Conservation (phyloP, 352 stramenopile species). For the Globisporangium radiosum region DNA sequence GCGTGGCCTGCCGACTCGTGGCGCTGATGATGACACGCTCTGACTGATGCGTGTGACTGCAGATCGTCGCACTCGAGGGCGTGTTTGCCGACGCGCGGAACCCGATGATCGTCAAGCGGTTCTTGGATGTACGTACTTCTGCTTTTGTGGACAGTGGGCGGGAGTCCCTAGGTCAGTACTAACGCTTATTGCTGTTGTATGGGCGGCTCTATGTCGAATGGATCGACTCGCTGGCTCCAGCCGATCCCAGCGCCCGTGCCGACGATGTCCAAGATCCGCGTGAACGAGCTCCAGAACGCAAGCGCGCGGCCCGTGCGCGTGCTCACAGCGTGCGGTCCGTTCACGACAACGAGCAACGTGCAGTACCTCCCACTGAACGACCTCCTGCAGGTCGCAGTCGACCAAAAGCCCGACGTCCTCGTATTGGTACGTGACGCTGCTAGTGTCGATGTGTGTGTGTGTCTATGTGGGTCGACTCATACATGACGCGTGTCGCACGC, state of each 20-base stretch:
- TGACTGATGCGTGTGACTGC: not conserved
- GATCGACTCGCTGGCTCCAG: conserved; percentile 13
- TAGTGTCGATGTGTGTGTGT: not conserved
- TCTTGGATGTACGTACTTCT: conserved; percentile 51
- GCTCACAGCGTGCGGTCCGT: conserved; percentile 90
- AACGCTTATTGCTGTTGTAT: too few relatives aligned
- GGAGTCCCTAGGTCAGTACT: too few relatives aligned
- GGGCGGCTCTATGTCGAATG: too few relatives aligned
- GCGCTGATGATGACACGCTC: not conserved
- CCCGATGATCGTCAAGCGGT: conserved; percentile 69
- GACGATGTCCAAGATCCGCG: conserved; percentile 30
- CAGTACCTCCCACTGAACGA: conserved; percentile 94
- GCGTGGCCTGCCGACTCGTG: not conserved
- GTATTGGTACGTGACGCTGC: conserved; percentile 66
- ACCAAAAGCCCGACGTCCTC: conserved; percentile 91
- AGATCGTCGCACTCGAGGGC: conserved; percentile 80
- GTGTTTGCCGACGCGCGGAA: conserved; percentile 63
- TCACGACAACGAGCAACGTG: conserved; percentile 92
- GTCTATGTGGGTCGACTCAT: not conserved
- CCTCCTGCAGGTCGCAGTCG: conserved; percentile 74
- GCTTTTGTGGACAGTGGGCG: too few relatives aligned
- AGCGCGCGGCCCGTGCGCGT: conserved; percentile 56
- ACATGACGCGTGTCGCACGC: not conserved
- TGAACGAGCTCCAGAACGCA: conserved; percentile 44
- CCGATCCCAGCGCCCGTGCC: conserved; percentile 51